Conservation (phyloP, 148 eudicot genomes). For the Silene latifolia region DNA sequence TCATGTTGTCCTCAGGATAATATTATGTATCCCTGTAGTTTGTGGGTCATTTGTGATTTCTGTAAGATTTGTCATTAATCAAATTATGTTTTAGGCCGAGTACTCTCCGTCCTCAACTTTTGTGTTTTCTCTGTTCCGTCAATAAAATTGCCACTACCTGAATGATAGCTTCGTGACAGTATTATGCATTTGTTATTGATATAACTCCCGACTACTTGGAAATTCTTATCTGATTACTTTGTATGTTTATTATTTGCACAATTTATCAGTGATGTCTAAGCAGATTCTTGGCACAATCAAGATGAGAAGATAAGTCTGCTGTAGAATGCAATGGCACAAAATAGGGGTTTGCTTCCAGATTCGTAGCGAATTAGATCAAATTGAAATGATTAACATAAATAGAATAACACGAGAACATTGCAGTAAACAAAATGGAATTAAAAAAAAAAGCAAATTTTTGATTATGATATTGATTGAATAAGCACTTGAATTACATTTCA, state of each 20-base stretch:
- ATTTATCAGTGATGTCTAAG: no score
- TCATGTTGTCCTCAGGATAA: neutral
- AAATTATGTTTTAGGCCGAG: neutral
- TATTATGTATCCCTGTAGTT: neutral
- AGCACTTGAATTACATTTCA: no score
- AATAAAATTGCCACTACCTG: neutral
- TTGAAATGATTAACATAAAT: no score
- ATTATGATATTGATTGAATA: neutral
- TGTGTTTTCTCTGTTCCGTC: neutral
- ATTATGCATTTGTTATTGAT: neutral
- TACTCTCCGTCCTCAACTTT: neutral
- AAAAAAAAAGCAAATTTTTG: no score
- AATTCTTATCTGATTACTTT: neutral
- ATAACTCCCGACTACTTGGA: neutral
- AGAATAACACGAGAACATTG: neutral
- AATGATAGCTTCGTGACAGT: neutral
- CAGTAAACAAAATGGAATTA: neutral
- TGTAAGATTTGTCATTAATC: conserved; percentile 1
- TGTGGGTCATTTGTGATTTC: neutral
- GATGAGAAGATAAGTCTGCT: no score
- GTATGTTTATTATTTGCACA: neutral
- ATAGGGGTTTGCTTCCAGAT: neutral
- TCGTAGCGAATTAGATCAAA: neutral
- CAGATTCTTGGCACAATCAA: no score
- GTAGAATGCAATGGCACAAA: neutral